Evolutionary conservation across 1,284 basidiomycete species (phyloP).

Genomic region (Inonotus obliquus): DNA sequence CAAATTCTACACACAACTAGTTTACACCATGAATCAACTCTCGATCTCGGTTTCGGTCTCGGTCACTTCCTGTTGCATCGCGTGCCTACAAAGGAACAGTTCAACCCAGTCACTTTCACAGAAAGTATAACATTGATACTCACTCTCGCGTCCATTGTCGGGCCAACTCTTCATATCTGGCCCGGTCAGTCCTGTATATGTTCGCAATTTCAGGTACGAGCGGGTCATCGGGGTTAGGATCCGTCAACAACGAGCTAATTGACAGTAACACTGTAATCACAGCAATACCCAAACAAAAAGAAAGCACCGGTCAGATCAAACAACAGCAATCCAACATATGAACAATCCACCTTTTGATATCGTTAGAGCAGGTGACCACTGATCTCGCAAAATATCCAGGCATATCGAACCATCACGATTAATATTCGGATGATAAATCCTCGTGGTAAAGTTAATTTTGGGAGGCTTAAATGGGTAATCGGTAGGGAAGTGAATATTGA

Average conservation of each 20-base stretch:
- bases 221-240: conserved; percentile 95
- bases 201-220: conserved; percentile 80
- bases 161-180: conserved; percentile 91
- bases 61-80: too few relatives aligned
- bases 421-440: conserved; percentile 97
- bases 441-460: conserved; percentile 98
- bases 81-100: not conserved
- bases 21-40: not conserved
- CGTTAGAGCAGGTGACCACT: conserved; percentile 97
- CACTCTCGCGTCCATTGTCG: conserved; percentile 98
- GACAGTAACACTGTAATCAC: conserved; percentile 87
- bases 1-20: too few relatives aligned
- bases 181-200: conserved; percentile 93
- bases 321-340: not conserved
- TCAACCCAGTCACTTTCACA: too few relatives aligned
- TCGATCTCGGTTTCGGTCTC: not conserved
- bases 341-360: conserved; percentile 88
- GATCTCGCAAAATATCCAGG: conserved; percentile 94
- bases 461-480: conserved; percentile 99
- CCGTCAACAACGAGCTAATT: conserved; percentile 95
- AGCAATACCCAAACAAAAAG: not conserved
- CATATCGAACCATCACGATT: conserved; percentile 98
- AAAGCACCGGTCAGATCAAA: not conserved
- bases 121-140: conserved; percentile 30
- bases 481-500: conserved; percentile 87